Conservation (phyloP, 2,329 filamentous ascomycete species). For the Celoporthe dispersa region DNA sequence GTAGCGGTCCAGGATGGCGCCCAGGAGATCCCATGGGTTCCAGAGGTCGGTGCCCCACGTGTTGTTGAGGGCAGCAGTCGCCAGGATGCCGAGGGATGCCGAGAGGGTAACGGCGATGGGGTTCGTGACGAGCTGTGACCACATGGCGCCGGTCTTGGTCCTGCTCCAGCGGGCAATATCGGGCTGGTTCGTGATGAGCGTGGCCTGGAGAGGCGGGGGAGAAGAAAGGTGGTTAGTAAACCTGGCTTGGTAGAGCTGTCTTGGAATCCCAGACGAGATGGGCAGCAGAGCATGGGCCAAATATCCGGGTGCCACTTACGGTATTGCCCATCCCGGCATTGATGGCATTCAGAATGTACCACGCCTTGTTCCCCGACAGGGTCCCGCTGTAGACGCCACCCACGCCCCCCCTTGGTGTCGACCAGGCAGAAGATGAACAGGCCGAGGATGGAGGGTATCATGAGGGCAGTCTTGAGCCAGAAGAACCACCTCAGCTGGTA, state of each 20-base stretch:
- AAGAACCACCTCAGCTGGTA: constrained; percentile 51
- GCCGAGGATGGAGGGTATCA: constrained; percentile 41
- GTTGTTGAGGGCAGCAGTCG: constrained; percentile 49
- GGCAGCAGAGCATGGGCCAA: too few relatives aligned
- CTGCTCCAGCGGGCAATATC: constrained; percentile 49
- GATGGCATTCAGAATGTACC: constrained; percentile 40
- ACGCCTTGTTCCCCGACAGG: constrained; percentile 16
- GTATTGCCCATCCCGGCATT: constrained; percentile 42
- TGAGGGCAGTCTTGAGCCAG: constrained; percentile 47
- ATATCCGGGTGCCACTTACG: constrained; percentile 13
- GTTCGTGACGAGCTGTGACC: constrained; percentile 47
- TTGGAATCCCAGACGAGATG: too few relatives aligned
- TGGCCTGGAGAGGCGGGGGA: constrained; percentile 34
- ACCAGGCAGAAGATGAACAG: constrained; percentile 44
- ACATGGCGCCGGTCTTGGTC: constrained; percentile 44
- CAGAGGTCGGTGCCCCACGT: constrained; percentile 41
- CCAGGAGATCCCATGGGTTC: constrained; percentile 35
- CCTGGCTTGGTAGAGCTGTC: too few relatives aligned
- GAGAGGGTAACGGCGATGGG: constrained; percentile 47
- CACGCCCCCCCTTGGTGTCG: constrained; percentile 42
- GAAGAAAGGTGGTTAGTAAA: not conserved
- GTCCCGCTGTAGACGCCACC: constrained; percentile 34
- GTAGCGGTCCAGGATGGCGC: constrained; percentile 33
- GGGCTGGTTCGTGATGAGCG: constrained; percentile 47
- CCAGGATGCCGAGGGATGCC: constrained; percentile 48